Evolutionary conservation across 768 basidiomycete genomes (phyloP), one percentile per base, ranked within the genome.

Genomic region (Exidia glandulosa): DNA sequence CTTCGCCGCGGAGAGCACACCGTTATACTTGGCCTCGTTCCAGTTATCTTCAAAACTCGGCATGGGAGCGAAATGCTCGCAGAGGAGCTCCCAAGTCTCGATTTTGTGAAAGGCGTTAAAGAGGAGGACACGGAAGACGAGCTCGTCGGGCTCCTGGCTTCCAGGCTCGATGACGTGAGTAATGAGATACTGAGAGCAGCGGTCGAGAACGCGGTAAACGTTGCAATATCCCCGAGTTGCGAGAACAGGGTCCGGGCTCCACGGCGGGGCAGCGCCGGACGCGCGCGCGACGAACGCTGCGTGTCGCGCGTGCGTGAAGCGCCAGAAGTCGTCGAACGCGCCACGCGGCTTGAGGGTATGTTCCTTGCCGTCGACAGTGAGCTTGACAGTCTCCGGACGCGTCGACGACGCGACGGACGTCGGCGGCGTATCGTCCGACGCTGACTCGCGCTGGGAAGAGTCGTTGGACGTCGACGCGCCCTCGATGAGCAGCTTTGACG

Each of bases 71-170:
- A 89, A 73, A 2, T 78, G 68, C 9, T 69, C 59, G 55, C 73
- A 72, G 30, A 91, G 74, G 19, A 78, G 71, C 67, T 87, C 79
- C 81, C 86, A 91, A 9, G 89, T 90, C 60, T 80, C 80, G 48
- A 86, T 83, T 64, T 73, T 82, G 63, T 84, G 87, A 74, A 86
- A 91, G 13, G 74, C 75, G 65, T 84, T 85, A 76, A 87, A 91
- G 41, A 91, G 75, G 61, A 80, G 63, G 59, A 90, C 78, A 50
- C 89, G 85, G 64, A 91, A 91, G 27, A 81, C 78, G 58, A 88
- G 68, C 69, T 91, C 89, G 14, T 72, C 70, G 25, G 79, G 77
- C 32, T 75, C 71, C 64, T 84, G 83, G 2, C 81, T 74, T 37
- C 88, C 88, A 65, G 81, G 80, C 64, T 84, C 77, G 62, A 90